Conservation (phyloP, 2,329 filamentous ascomycete genomes). For the Monosporascus sp. region DNA sequence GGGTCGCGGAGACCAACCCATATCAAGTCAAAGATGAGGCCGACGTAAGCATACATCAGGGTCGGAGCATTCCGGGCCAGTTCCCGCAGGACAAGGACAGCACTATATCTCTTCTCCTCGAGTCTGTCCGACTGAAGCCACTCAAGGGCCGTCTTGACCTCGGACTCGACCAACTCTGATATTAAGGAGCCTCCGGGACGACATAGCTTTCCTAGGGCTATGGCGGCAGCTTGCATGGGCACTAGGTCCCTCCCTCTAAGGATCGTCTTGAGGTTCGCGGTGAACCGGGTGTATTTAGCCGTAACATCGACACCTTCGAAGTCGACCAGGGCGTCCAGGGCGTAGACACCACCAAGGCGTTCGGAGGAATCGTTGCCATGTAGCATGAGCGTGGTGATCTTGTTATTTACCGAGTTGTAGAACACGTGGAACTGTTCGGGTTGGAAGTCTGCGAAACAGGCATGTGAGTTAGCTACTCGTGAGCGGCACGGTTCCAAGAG, state of each 20-base stretch:
- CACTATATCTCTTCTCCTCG: constrained; percentile 88
- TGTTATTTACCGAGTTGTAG: constrained; percentile 52
- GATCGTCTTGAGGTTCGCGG: constrained; percentile 81
- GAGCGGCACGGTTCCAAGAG: too few species aligned
- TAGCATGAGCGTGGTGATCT: constrained; percentile 63
- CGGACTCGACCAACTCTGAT: constrained; percentile 91
- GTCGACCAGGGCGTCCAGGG: constrained; percentile 87
- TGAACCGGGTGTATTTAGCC: constrained; percentile 90
- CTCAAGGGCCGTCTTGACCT: constrained; percentile 93
- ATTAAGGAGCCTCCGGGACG: constrained; percentile 90
- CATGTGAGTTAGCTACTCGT: constrained; percentile 6
- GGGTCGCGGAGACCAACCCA: constrained; percentile 90
- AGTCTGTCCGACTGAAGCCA: constrained; percentile 94
- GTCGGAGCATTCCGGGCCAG: constrained; percentile 90
- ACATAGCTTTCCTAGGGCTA: constrained; percentile 83
- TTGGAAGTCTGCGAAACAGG: constrained; percentile 56
- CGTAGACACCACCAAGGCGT: constrained; percentile 84
- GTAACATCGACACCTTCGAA: constrained; percentile 93
- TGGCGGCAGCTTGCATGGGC: constrained; percentile 85
- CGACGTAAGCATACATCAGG: constrained; percentile 90
- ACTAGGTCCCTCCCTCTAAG: constrained; percentile 86
- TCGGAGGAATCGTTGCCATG: constrained; percentile 84
- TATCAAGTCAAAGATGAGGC: constrained; percentile 91
- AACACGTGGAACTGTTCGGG: constrained; percentile 68
- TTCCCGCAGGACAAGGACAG: constrained; percentile 85